Evolutionary conservation across 148 eudicot genomes (phyloP), one percentile per base, ranked within the genome.

Genomic region (Rheum nobile): DNA sequence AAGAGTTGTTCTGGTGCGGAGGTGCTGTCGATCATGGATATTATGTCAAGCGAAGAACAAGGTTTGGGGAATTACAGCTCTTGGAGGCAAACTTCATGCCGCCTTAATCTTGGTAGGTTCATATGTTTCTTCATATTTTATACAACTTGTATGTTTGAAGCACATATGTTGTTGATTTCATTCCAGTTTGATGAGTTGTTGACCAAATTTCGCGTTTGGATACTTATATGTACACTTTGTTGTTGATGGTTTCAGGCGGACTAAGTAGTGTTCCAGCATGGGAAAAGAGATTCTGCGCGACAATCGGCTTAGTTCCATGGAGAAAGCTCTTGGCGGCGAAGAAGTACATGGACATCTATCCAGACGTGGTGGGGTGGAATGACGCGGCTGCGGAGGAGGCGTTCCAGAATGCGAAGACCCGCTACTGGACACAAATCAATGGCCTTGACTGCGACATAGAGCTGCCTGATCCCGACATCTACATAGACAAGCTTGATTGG

Each of bases 331-430:
- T 90, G 77, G 87, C 86, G 6, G 80, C 79, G 32, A 82, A 88
- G 81, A 86, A 77, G 67, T 78, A 76, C 46, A 77, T 82, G 80
- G 75, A 75, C 81, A 81, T 83, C 4, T 83, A 88, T 19, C 84
- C 78, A 3, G 80, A 88, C 69, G 82, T 92, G 38, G 24, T 88
- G 2, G 65, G 77, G 1, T 92, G 97, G 97, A 76, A 90, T 44
- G 97, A 92, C 65, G 77, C 85, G 50, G 97, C 97, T 0, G 90
- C 73, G 3, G 78, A 87, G 75, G 93, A 88, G 72, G 90, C 96
- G 19, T 90, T 88, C 48, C 17, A 54, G 57, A 77, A 81, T 69
- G 96, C 93, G 41, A 92, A 92, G 77, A 83, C 75, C 4, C 86
- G 91, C 21, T 92, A 73, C 81, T 84, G 79, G 86, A 90, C 93